Base-by-base conservation (phyloP, 768 basidiomycete genomes). In the Suillus plorans region DNA sequence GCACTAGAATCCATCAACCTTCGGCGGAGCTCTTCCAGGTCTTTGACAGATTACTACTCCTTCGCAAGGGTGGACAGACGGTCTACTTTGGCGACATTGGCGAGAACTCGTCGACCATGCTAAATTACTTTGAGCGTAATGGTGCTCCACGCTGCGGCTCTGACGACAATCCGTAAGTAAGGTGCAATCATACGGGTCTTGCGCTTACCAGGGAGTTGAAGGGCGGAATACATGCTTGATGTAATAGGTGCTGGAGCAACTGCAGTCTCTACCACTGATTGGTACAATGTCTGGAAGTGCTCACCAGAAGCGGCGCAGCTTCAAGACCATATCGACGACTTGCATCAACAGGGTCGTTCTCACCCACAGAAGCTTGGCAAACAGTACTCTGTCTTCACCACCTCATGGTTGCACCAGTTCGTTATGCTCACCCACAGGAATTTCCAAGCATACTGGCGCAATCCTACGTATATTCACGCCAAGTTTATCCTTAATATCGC, bases 11-110 rank as follows among this genome's bases (percentile, higher is more conserved):
- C 5, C 53, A 55, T 55, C 53, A 63, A 80, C 94, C 94, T 39
- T 94, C 92, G 25, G 91, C 91, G 2, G 87, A 94, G 70, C 79
- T 95, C 31, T 95, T 95, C 80, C 86, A 91, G 70, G 81, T 80
- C 59, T 95, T 95, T 67, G 94, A 96, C 70, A 78, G 89, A 34
- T 78, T 97, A 0, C 78, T 96, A 7, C 82, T 97, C 0, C 81
- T 97, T 3, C 83, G 86, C 55, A 86, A 86, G 68, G 94, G 95
- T 18, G 95, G 95, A 25, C 76, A 87, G 73, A 84, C 81, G 2
- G 85, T 86, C n/a, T 89, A 88, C 75, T 86, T 86, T 69, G 86
- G 86, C n/a, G 87, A 91, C 59, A 73, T 92, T 34, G 92, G 93
- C 2, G 67, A 77, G 28, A 84, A 89, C 65, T 81, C 91, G 0